A percentile compares a stretch with the other conserved stretches of the same genome.
phyloP scores from a whole-genome alignment of 768 basidiomycete genomes.

The Pulveroboletus sp. region DNA sequence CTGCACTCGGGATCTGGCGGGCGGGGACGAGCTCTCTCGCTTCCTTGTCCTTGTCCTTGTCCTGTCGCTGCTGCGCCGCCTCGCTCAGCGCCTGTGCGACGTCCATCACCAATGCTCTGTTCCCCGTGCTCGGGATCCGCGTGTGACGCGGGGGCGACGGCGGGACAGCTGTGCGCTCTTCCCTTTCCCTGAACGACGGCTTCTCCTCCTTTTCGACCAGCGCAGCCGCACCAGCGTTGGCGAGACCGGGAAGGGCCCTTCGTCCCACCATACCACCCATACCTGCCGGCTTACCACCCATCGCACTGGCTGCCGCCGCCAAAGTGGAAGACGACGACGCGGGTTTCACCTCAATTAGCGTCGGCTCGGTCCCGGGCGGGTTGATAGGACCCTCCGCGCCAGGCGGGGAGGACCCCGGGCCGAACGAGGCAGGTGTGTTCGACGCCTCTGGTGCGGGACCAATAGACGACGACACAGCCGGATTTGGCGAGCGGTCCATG shows the following conservation, averaged over 20 bases:
- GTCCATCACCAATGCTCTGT: conserved; percentile 73
- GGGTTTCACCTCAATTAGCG: conserved; percentile 32
- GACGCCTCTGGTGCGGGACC: conserved; percentile 5
- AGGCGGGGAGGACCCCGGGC: neutral
- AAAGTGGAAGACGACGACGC: conserved; percentile 1
- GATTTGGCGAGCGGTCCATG: conserved; percentile 1
- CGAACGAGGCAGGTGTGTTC: neutral
- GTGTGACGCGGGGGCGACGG: conserved; percentile 41
- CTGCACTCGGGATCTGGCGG: conserved; percentile 13
- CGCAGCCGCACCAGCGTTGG: conserved; percentile 5
- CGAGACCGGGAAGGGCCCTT: conserved; percentile 42
- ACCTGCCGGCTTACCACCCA: conserved; percentile 12
- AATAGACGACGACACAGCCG: neutral
- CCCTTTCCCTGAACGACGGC: conserved; percentile 16
- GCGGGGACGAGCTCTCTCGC: neutral
- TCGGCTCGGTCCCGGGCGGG: conserved; percentile 25
- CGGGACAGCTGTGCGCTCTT: conserved; percentile 12
- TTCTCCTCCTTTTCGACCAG: conserved; percentile 7
- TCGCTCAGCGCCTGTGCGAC: conserved; percentile 60
- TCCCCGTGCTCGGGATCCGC: conserved; percentile 66
- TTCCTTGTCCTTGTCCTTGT: neutral
- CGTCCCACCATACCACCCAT: conserved; percentile 34
- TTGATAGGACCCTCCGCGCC: neutral
- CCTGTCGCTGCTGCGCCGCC: conserved; percentile 20
- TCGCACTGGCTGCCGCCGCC: neutral